Evolutionary conservation across 768 basidiomycete species (phyloP).

Genomic region (Leucosporidium yakuticum): DNA sequence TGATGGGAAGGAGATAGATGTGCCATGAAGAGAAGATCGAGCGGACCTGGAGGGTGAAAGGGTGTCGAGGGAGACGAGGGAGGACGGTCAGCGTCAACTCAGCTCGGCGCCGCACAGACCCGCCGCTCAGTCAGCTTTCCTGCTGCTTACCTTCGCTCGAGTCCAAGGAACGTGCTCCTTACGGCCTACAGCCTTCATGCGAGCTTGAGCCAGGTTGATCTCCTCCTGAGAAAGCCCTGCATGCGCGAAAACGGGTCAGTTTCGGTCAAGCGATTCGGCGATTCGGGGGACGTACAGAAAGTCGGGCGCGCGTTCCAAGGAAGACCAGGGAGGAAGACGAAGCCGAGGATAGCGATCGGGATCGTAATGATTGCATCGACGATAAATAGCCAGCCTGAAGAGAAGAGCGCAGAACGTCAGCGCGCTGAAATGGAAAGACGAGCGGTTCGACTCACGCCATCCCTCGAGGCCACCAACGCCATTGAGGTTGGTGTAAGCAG

Average conservation of each 20-base stretch:
- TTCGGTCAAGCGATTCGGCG: background rate
- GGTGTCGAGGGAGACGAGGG: too few species aligned
- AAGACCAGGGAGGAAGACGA: conserved; percentile 35
- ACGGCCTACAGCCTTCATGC: background rate
- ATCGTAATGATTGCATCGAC: conserved; percentile 25
- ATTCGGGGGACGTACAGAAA: background rate
- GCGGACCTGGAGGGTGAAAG: too few species aligned
- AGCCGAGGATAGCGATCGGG: conserved; percentile 31
- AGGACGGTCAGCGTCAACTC: background rate
- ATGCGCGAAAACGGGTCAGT: background rate
- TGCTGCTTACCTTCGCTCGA: too few species aligned
- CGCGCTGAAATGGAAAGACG: background rate
- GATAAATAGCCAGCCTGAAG: conserved; percentile 1
- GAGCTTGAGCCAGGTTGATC: background rate
- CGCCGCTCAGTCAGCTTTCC: too few species aligned
- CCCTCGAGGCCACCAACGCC: conserved; percentile 27
- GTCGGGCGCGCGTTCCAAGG: conserved; percentile 9
- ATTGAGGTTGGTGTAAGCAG: conserved; percentile 23
- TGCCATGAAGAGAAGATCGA: conserved; percentile 32
- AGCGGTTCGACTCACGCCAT: conserved; percentile 19
- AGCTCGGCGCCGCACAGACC: background rate
- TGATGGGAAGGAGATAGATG: conserved; percentile 34
- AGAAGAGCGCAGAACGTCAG: too few species aligned
- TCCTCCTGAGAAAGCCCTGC: background rate
- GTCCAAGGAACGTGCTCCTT: background rate